phyloP scores from a whole-genome alignment of 768 basidiomycete genomes.

The Leccinum subgranulosum region DNA sequence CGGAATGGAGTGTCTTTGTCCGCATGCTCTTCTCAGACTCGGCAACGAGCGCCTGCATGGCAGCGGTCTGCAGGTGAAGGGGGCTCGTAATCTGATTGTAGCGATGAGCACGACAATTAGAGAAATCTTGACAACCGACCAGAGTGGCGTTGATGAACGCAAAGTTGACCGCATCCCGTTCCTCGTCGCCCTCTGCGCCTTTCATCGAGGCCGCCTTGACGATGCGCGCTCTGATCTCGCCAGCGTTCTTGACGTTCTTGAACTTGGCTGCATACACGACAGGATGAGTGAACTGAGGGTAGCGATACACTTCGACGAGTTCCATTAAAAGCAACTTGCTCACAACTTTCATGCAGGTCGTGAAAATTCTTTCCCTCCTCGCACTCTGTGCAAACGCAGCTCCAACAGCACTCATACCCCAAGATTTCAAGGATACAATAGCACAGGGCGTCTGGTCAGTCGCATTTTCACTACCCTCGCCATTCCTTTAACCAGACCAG shows the following conservation, averaged over 20 bases:
- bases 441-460: constrained; percentile 58
- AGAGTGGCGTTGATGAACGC: constrained; percentile 85
- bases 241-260: constrained; percentile 60
- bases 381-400: constrained; percentile 32
- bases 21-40: constrained; percentile 55
- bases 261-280: constrained; percentile 65
- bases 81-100: constrained; percentile 71
- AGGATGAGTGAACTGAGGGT: constrained; percentile 47
- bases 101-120: constrained; percentile 2
- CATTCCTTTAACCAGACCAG: constrained; percentile 22
- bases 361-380: constrained; percentile 21
- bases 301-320: constrained; percentile 54
- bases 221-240: constrained; percentile 59
- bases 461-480: background rate
- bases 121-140: constrained; percentile 39
- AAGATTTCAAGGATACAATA: constrained; percentile 54
- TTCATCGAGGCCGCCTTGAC: constrained; percentile 61
- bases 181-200: constrained; percentile 59
- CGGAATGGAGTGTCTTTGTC: constrained; percentile 88
- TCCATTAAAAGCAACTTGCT: constrained; percentile 12
- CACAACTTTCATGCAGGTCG: constrained; percentile 5
- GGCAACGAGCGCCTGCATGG: constrained; percentile 78
- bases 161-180: constrained; percentile 81
- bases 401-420: constrained; percentile 49
- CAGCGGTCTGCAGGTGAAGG: constrained; percentile 79